A percentile compares a stretch with the other conserved stretches of the same genome.
phyloP scores from a whole-genome alignment of 495 filamentous ascomycete genomes.

The Aspergillus funiculosus region DNA sequence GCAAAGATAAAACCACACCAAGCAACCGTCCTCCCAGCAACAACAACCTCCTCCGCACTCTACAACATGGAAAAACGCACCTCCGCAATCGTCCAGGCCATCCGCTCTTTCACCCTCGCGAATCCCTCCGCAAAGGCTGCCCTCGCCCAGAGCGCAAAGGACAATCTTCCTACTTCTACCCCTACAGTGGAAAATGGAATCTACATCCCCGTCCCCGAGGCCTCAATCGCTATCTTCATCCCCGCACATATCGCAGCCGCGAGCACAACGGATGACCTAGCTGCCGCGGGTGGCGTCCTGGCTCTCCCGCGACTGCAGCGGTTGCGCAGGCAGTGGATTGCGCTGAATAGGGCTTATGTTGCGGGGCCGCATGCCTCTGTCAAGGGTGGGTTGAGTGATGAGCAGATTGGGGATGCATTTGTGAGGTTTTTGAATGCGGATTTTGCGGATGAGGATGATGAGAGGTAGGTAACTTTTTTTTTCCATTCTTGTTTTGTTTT shows the following conservation, averaged over 20 bases:
- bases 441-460: constrained; percentile 27
- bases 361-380: constrained; percentile 27
- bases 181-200: constrained; percentile 34
- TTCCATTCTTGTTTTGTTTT: neutral
- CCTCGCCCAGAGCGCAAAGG: constrained; percentile 42
- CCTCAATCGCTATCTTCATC: constrained; percentile 40
- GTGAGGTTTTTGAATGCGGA: constrained; percentile 44
- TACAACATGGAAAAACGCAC: constrained; percentile 81
- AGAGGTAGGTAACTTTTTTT: constrained; percentile 3
- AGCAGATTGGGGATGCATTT: constrained; percentile 43
- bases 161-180: neutral
- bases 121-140: constrained; percentile 38
- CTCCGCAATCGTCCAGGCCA: constrained; percentile 69
- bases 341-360: constrained; percentile 56
- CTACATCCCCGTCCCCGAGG: constrained; percentile 36
- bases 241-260: constrained; percentile 45
- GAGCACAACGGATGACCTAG: constrained; percentile 39
- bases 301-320: constrained; percentile 75
- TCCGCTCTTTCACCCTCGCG: constrained; percentile 54
- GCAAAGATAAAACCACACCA: constrained; percentile 64
- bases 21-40: constrained; percentile 66
- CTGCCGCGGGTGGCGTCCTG: constrained; percentile 46
- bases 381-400: constrained; percentile 24
- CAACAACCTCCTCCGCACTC: constrained; percentile 69
- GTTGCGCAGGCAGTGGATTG: constrained; percentile 78